Evolutionary conservation across 1,284 basidiomycete genomes (phyloP), one percentile per base, ranked within the genome.

Genomic region (Malassezia restricta): DNA sequence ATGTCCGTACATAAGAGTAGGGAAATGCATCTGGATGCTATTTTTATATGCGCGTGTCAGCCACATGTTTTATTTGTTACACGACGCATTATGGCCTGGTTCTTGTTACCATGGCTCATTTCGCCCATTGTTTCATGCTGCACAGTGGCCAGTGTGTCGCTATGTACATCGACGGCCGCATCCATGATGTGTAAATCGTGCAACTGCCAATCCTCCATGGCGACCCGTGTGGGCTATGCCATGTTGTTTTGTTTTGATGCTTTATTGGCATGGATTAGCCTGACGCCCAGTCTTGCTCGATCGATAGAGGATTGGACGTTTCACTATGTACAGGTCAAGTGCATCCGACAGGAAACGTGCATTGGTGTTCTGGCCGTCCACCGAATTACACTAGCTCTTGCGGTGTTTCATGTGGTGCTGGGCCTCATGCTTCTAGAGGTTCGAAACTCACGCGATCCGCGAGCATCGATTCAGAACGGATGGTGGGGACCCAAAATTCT

Each of bases 401-500:
- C 86, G 2, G 76, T 98, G 11, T 86, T 96, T 75, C 92, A 99
- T 74, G 76, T 83, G 47, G 78, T 96, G 43, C 78, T 96, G 45
- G 83, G 87, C 51, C 66, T 82, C 0, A 77, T 83, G 20, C 81
- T 98, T 29, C 79, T 95, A 56, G 88, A 88, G 27, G 86, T 98
- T 6, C 81, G 82, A 63, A 85, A 91, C 68, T 95, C 94, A 5
- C 82, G 84, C 55, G 83, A 89, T 56, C 90, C 87, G 74, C 82
- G 92, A 17, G 87, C 92, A 1, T 83, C 88, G 9, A 83, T 99
- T 54, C 92, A 99, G 78, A 99, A 99, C 73, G 92, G 92, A 2
- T 99, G 91, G 91, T 99, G 92, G 92, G 92, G 92, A 32, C 91
- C 90, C 11, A 99, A 99, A 74, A 82, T 89, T 32, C 77, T 95